These are phyloP conservation scores for Marasmius oreades DNA, from an alignment of 1,284 basidiomycete genomes.

Conservation along the genomic window DNA sequence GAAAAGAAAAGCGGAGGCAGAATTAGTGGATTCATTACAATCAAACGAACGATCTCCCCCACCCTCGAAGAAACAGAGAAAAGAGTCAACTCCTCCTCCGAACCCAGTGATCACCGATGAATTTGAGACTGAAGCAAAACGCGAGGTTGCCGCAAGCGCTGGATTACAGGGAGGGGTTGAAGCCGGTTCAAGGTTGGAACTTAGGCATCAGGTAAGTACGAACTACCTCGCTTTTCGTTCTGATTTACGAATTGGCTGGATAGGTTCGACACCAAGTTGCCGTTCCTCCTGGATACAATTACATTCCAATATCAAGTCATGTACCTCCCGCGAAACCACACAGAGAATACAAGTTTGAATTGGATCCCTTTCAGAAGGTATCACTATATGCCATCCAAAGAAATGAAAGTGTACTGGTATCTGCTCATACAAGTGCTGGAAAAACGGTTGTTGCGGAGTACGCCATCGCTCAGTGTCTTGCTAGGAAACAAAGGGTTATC, in stretches of 20 bases:
- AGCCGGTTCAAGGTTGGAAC: conserved; percentile 65
- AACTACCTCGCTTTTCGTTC: conserved; percentile 10
- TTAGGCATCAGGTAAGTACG: conserved; percentile 69
- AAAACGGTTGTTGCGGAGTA: conserved; percentile 99
- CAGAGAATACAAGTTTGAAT: conserved; percentile 90
- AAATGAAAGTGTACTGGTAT: conserved; percentile 96
- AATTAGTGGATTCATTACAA: not conserved
- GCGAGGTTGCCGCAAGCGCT: conserved; percentile 83
- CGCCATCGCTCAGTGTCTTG: conserved; percentile 95
- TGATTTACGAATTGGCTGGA: not conserved
- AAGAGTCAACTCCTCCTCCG: conserved; percentile 35
- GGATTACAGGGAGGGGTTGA: conserved; percentile 73
- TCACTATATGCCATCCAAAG: conserved; percentile 94
- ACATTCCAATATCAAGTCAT: conserved; percentile 89
- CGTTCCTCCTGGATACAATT: conserved; percentile 89
- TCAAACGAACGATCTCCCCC: conserved; percentile 8
- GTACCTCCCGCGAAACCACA: conserved; percentile 90
- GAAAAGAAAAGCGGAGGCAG: conserved; percentile 33
- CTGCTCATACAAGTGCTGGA: conserved; percentile 98
- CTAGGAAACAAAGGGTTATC: conserved; percentile 92
- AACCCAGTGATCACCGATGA: conserved; percentile 82
- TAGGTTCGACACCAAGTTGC: conserved; percentile 94
- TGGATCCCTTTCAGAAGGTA: conserved; percentile 98
- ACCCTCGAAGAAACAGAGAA: conserved; percentile 4
- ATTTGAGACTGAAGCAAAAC: conserved; percentile 85